phyloP scores from a whole-genome alignment of 148 eudicot species.

The Rhododendron simsii region DNA sequence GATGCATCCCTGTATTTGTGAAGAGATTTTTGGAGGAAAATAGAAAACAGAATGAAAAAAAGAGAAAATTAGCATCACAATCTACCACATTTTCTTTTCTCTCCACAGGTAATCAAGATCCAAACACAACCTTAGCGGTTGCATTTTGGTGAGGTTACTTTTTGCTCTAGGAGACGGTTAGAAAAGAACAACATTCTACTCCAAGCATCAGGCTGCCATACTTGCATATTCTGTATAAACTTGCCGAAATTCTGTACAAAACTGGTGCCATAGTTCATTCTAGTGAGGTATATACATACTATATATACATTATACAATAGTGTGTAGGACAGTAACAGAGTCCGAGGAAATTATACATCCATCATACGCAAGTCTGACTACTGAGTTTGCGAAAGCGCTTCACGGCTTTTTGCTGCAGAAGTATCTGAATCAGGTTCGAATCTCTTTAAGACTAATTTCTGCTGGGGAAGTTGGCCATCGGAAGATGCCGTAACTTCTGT shows the following conservation, averaged over 20 bases:
- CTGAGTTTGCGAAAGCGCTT: constrained; percentile 39
- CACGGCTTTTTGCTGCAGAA: constrained; percentile 30
- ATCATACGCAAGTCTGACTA: not conserved
- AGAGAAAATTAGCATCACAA: not conserved
- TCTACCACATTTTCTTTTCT: not conserved
- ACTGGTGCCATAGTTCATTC: not conserved
- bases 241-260: not conserved
- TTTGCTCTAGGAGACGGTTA: not conserved
- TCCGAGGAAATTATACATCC: not conserved
- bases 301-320: not conserved
- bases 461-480: constrained; percentile 85
- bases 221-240: not conserved
- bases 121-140: not conserved
- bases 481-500: constrained; percentile 70
- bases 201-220: not conserved
- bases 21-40: not conserved
- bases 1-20: not conserved
- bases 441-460: constrained; percentile 58
- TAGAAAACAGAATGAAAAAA: not conserved
- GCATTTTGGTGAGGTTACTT: not conserved
- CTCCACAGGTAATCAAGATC: not conserved
- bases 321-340: not conserved
- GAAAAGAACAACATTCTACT: not conserved
- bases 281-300: not conserved
- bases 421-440: constrained; percentile 34